Evolutionary conservation across 768 basidiomycete genomes (phyloP).

Genomic region (Tremella mesenterica): DNA sequence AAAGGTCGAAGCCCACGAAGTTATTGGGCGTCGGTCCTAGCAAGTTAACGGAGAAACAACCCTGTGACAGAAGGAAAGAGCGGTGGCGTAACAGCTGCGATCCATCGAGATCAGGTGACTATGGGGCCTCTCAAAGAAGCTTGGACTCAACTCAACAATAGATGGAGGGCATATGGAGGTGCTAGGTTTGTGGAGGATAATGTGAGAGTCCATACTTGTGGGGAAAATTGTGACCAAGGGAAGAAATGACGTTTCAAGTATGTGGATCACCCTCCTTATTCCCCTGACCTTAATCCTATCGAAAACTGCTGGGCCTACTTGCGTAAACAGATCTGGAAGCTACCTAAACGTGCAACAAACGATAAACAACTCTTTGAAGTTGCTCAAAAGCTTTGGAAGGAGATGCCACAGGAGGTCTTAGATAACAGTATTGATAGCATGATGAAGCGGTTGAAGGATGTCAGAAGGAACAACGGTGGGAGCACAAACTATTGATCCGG

Average conservation of each 20-base stretch:
- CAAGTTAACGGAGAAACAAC: too few species aligned
- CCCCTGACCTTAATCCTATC: slow-evolving; percentile 19
- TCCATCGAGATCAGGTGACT: slow-evolving; percentile 15
- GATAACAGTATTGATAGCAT: slow-evolving; percentile 10
- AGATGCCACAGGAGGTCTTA: slow-evolving; percentile 7
- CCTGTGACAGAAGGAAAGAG: slow-evolving; percentile 8
- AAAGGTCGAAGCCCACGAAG: too few species aligned
- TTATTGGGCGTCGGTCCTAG: too few species aligned
- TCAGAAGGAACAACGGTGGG: slow-evolving; percentile 3
- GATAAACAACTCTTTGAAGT: slow-evolving; percentile 4
- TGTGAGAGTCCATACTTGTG: slow-evolving; percentile 5
- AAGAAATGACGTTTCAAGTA: slow-evolving; percentile 3
- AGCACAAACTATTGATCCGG: slow-evolving; percentile 7
- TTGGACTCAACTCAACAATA: slow-evolving; percentile 9
- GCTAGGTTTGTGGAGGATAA: slow-evolving; percentile 13
- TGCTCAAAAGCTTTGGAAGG: slow-evolving; percentile 3
- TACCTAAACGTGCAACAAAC: slow-evolving; percentile 5
- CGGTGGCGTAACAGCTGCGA: slow-evolving; percentile 10
- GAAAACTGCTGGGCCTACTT: slow-evolving; percentile 12
- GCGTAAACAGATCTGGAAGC: slow-evolving; percentile 3
- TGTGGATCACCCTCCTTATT: slow-evolving; percentile 8
- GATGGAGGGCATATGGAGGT: slow-evolving; percentile 11
- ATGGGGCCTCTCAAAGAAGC: slow-evolving; percentile 6
- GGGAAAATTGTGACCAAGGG: slow-evolving; percentile 1
- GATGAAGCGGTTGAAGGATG: slow-evolving; percentile 6